Conservation (phyloP, 768 basidiomycete genomes). For the Tricholoma furcatifolium region DNA sequence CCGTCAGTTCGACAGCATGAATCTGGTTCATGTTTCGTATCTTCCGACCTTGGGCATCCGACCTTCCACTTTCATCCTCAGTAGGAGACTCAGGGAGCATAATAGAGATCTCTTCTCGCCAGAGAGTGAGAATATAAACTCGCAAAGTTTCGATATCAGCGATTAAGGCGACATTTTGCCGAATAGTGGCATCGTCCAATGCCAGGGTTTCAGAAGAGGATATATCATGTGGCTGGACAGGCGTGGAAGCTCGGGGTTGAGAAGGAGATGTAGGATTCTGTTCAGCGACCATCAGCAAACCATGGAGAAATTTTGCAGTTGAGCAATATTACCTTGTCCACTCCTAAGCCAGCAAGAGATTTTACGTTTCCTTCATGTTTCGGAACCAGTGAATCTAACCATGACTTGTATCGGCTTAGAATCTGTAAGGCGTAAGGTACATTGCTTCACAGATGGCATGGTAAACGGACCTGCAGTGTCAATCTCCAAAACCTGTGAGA, state of each 20-base stretch:
- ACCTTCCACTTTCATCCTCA: conserved; percentile 27
- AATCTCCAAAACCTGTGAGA: conserved; percentile 88
- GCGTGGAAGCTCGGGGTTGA: conserved; percentile 51
- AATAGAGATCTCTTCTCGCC: conserved; percentile 64
- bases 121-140: conserved; percentile 52
- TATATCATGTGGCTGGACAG: conserved; percentile 46
- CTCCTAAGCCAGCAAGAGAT: conserved; percentile 25
- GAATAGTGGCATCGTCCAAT: conserved; percentile 63
- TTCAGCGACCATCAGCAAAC: background rate
- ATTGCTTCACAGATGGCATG: background rate
- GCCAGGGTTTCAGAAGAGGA: conserved; percentile 52
- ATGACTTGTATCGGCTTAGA: conserved; percentile 73
- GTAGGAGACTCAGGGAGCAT: conserved; percentile 52
- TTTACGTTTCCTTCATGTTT: conserved; percentile 37
- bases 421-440: conserved; percentile 45
- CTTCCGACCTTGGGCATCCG: conserved; percentile 51
- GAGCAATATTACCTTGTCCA: conserved; percentile 27
- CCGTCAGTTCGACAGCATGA: conserved; percentile 1
- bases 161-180: conserved; percentile 65
- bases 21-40: conserved; percentile 8
- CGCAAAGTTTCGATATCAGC: conserved; percentile 65
- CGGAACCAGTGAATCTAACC: conserved; percentile 64
- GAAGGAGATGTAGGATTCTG: conserved; percentile 17
- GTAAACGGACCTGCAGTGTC: conserved; percentile 71
- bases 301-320: background rate